Evolutionary conservation across 2,329 filamentous ascomycete species (phyloP).

Genomic region (Ambrosiella xylebori): DNA sequence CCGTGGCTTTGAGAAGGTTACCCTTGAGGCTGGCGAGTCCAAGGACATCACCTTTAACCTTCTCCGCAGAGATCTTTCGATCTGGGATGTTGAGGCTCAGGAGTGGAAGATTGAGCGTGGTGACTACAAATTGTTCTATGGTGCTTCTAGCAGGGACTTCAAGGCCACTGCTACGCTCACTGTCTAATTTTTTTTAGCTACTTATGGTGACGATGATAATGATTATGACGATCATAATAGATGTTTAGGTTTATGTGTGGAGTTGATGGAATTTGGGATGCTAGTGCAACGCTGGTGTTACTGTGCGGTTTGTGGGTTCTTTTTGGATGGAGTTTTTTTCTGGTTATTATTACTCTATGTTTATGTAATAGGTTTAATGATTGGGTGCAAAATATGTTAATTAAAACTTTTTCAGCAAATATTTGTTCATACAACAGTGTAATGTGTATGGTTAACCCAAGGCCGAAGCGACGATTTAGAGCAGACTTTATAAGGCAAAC

Average conservation of each 20-base stretch:
- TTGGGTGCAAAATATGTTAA: not conserved
- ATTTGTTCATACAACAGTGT: not conserved
- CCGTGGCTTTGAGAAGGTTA: constrained; percentile 46
- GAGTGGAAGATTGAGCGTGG: constrained; percentile 38
- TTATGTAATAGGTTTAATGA: not conserved
- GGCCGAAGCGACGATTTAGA: too few relatives aligned
- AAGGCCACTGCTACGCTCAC: constrained; percentile 9
- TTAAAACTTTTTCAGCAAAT: not conserved
- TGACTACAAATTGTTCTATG: constrained; percentile 27
- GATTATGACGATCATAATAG: too few relatives aligned
- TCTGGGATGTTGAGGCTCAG: constrained; percentile 45
- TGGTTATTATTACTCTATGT: not conserved
- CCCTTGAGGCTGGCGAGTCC: constrained; percentile 28
- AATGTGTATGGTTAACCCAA: too few relatives aligned
- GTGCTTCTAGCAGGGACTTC: constrained; percentile 29
- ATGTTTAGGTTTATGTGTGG: not conserved
- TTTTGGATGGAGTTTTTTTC: not conserved
- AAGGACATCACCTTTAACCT: constrained; percentile 33
- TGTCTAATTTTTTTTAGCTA: not conserved
- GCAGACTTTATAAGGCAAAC: not conserved
- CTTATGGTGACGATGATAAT: too few relatives aligned
- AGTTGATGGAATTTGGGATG: not conserved
- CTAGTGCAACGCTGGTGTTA: not conserved
- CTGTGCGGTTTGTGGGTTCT: not conserved
- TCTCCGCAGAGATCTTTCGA: constrained; percentile 45